These are phyloP conservation scores for Gentiana macrophylla DNA, from an alignment of 257 asterid genomes.

Conservation along the genomic window DNA sequence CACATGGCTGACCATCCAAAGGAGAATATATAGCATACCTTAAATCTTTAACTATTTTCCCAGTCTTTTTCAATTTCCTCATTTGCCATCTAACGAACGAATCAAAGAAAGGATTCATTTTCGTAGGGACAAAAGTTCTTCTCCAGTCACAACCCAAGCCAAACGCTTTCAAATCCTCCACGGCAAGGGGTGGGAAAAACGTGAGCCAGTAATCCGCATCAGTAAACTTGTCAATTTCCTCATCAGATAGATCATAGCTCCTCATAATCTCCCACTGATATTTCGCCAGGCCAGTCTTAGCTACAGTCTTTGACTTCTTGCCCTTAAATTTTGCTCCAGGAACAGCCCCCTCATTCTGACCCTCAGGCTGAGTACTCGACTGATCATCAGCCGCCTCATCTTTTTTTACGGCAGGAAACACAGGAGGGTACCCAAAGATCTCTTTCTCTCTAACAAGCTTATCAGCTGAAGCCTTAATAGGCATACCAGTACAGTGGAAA, in stretches of 20 bases:
- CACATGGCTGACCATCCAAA: constrained; percentile 92
- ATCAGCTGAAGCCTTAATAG: constrained; percentile 91
- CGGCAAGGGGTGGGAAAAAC: constrained; percentile 82
- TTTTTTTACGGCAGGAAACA: constrained; percentile 52
- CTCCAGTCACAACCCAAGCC: constrained; percentile 99
- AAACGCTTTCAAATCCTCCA: constrained; percentile 81
- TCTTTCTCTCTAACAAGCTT: constrained; percentile 67
- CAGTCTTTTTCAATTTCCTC: constrained; percentile 61
- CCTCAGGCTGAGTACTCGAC: constrained; percentile 36
- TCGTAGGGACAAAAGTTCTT: constrained; percentile 75
- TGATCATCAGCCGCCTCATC: constrained; percentile 34
- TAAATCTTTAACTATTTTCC: constrained; percentile 81
- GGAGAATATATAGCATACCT: constrained; percentile 77
- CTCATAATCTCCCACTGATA: constrained; percentile 95
- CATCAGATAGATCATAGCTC: constrained; percentile 67
- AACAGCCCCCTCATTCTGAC: constrained; percentile 35
- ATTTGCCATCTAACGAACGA: constrained; percentile 91
- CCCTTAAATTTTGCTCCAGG: constrained; percentile 79
- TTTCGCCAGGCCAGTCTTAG: constrained; percentile 62
- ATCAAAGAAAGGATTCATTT: constrained; percentile 69
- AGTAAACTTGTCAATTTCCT: constrained; percentile 62
- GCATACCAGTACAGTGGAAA: constrained; percentile 96
- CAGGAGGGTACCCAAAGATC: constrained; percentile 72
- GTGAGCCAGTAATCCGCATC: constrained; percentile 73
- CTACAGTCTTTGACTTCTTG: constrained; percentile 80